Percentiles rank a stretch among this genome's conserved stretches.
Conservation (phyloP, 1,139 yeast species). For the Candida sanyaensis region DNA sequence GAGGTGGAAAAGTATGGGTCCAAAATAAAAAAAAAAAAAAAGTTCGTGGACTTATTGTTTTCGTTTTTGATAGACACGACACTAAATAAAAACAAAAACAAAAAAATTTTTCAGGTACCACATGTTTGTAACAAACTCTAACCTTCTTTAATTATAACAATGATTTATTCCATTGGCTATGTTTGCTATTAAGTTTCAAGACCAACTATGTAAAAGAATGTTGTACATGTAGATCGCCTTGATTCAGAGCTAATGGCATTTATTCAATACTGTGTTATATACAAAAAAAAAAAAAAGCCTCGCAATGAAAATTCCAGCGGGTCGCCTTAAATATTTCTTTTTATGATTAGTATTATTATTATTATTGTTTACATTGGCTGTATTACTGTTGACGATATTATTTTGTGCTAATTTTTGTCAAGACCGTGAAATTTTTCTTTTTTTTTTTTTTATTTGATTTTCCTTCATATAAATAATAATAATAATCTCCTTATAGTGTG, state of each 20-base stretch:
- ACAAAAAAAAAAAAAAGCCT: no score
- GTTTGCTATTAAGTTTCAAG: no score
- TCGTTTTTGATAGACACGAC: neutral
- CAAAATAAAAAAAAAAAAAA: no score
- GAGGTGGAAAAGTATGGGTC: no score
- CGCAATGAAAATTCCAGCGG: no score
- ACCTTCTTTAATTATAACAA: neutral
- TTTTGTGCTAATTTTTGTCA: neutral
- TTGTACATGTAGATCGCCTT: neutral
- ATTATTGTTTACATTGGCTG: no score
- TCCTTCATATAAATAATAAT: neutral
- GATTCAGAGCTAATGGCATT: neutral
- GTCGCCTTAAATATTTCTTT: no score
- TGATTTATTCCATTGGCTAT: neutral
- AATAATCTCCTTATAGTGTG: neutral
- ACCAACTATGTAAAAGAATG: no score
- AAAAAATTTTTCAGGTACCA: neutral
- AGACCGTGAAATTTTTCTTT: slow-evolving; percentile 5
- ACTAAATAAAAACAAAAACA: neutral
- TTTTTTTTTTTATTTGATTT: neutral
- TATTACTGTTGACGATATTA: neutral
- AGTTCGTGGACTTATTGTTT: neutral
- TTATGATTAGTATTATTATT: no score
- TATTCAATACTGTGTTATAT: no score
- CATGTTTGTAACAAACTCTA: neutral